Base-by-base conservation (phyloP, 441 rosid species). In the Adansonia grandidieri region DNA sequence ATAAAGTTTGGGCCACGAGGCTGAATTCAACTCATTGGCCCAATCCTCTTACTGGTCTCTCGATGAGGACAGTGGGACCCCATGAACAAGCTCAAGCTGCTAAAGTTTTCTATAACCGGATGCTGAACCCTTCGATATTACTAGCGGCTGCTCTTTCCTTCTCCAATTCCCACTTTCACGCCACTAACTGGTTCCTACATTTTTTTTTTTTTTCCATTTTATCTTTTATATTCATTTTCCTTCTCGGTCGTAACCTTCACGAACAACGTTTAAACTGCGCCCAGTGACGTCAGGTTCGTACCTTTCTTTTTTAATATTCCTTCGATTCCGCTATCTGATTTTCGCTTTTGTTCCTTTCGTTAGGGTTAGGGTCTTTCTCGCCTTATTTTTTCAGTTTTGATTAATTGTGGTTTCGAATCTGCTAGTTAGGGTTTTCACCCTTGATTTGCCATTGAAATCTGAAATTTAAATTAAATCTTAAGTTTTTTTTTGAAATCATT, bases 341-440 rank as follows among this genome's bases (percentile, higher is more conserved):
- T 20, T 73, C n/a, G 42, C 15, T 19, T 40, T 51, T 15, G 47
- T 51, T 71, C 6, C 61, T 70, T 51, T 32, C 10, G 51, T 17
- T 40, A 73, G 76, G 65, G 64, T 56, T 37, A 47, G 65, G 65
- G 32, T 72, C 17, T 57, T 73, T 72, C 64, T 54, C 10, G 28
- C 50, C 0, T 32, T 53, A 1, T 37, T 28, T 54, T 37, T 11
- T 72, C 5, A 1, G 28, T n/a, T 54, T 56, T 5, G 28, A n/a
- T 37, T 72, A 40, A 20, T 24, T 32, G 53, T 5, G 1, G 17
- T 56, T 40, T 3, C 5, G 76, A 37, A 73, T 73, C 17, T 37
- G 14, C 17, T 56, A 37, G 20, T 56, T 73, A n/a, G 10, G 37
- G 24, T 9, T 73, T 32, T 73, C 11, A 3, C 11, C 5, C 28